Evolutionary conservation across 495 filamentous ascomycete genomes (phyloP).

Genomic region (Neurospora sp.): DNA sequence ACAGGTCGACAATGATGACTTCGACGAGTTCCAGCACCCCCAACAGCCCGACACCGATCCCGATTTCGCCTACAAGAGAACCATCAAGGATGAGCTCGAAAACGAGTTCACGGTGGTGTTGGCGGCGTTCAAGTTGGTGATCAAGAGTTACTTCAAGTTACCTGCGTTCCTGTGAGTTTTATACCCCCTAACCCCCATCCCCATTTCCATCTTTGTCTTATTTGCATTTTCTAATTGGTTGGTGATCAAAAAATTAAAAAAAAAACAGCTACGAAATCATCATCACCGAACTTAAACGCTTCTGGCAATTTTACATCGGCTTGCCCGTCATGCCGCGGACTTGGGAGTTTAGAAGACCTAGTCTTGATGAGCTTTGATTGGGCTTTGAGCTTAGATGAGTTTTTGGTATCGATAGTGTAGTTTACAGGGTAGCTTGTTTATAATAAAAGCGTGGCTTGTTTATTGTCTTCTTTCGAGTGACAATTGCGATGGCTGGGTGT

Average conservation of each 20-base stretch:
- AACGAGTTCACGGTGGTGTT: conserved; percentile 54
- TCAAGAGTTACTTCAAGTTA: conserved; percentile 58
- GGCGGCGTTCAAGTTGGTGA: conserved; percentile 50
- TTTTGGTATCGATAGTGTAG: background rate
- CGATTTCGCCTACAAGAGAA: conserved; percentile 11
- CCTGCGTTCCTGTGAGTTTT: conserved; percentile 62
- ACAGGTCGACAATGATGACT: conserved; percentile 26
- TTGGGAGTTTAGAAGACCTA: conserved; percentile 52
- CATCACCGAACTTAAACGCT: conserved; percentile 46
- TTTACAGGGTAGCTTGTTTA: background rate
- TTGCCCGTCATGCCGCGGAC: conserved; percentile 56
- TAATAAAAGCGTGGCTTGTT: background rate
- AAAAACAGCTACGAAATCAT: conserved; percentile 48
- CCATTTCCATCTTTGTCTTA: background rate
- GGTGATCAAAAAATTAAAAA: background rate
- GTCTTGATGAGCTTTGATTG: conserved; percentile 39
- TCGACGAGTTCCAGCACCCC: conserved; percentile 2
- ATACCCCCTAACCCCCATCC: background rate
- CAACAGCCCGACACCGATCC: conserved; percentile 1
- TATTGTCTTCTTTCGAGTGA: background rate
- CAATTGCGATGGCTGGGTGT: no score
- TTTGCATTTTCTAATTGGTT: conserved; percentile 8
- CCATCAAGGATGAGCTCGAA: conserved; percentile 47
- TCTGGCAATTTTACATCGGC: conserved; percentile 74
- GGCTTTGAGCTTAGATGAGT: conserved; percentile 25